Evolutionary conservation across 345 rosid species (phyloP).

Genomic region (Sisymbrium altissimum): DNA sequence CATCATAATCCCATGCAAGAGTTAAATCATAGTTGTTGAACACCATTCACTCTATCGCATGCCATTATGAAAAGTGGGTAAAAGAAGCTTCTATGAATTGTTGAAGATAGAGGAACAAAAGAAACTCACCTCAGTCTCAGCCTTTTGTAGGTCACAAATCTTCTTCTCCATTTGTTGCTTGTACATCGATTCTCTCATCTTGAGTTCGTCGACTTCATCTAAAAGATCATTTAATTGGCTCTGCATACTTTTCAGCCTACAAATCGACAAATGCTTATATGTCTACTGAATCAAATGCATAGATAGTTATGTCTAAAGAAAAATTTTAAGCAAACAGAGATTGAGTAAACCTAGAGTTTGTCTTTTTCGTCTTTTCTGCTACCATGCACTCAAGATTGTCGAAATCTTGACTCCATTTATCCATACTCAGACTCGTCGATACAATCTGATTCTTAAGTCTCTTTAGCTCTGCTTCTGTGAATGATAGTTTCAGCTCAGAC

Average conservation of each 20-base stretch:
- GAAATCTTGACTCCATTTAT: slow-evolving; percentile 33
- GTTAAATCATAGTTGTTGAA: neutral
- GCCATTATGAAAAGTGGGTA: neutral
- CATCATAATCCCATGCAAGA: neutral
- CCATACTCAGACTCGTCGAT: slow-evolving; percentile 30
- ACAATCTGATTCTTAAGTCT: slow-evolving; percentile 42
- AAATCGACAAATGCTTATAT: slow-evolving; percentile 14
- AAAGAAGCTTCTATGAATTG: neutral
- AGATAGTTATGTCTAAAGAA: neutral
- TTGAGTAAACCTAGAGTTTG: slow-evolving; percentile 42
- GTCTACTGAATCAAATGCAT: slow-evolving; percentile 1
- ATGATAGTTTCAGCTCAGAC: slow-evolving; percentile 27
- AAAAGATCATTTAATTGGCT: slow-evolving; percentile 40
- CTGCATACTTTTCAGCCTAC: slow-evolving; percentile 52
- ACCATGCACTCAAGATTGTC: slow-evolving; percentile 42
- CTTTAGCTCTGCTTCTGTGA: slow-evolving; percentile 44
- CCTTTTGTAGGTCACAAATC: slow-evolving; percentile 65
- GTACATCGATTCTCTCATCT: slow-evolving; percentile 36
- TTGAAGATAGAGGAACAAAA: neutral
- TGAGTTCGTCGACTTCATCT: slow-evolving; percentile 42
- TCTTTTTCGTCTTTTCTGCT: slow-evolving; percentile 31
- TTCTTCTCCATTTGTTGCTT: slow-evolving; percentile 57
- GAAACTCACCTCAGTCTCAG: slow-evolving; percentile 77
- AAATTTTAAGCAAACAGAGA: neutral
- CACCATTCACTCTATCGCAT: neutral